Percentiles rank a stretch among this genome's conserved stretches.
Evolutionary conservation across 306 rosid genomes (phyloP).

Genomic region (Cucurbita pepo): DNA sequence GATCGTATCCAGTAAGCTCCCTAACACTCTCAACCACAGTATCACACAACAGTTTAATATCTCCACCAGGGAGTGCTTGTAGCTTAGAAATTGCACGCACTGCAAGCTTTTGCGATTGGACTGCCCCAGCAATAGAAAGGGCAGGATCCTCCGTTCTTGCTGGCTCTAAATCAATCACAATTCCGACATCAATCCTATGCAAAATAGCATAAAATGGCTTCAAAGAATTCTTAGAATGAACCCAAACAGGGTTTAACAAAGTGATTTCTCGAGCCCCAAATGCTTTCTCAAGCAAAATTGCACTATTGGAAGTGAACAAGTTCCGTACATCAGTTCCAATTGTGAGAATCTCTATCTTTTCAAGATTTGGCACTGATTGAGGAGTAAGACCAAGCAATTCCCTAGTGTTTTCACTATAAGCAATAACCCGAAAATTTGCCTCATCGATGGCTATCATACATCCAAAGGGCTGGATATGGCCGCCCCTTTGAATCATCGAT

Average conservation of each 20-base stretch:
- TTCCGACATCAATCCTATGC: slow-evolving; percentile 75
- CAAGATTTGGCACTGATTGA: slow-evolving; percentile 59
- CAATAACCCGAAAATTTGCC: slow-evolving; percentile 34
- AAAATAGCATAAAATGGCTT: slow-evolving; percentile 87
- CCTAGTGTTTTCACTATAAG: slow-evolving; percentile 57
- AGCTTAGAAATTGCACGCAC: slow-evolving; percentile 77
- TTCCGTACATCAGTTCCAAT: slow-evolving; percentile 56
- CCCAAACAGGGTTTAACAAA: slow-evolving; percentile 76
- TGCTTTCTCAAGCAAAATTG: slow-evolving; percentile 49
- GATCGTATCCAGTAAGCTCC: slow-evolving; percentile 72
- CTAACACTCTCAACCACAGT: slow-evolving; percentile 72
- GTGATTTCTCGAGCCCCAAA: slow-evolving; percentile 76
- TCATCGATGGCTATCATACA: slow-evolving; percentile 66
- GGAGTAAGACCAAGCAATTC: slow-evolving; percentile 70
- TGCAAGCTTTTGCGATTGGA: slow-evolving; percentile 89
- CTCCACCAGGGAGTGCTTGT: slow-evolving; percentile 82
- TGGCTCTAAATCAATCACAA: slow-evolving; percentile 88
- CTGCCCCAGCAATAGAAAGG: slow-evolving; percentile 90
- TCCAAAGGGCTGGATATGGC: slow-evolving; percentile 76
- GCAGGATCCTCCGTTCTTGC: slow-evolving; percentile 85
- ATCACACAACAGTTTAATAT: slow-evolving; percentile 57
- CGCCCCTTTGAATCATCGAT: slow-evolving; percentile 72
- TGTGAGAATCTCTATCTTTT: slow-evolving; percentile 15
- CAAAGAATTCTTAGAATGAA: slow-evolving; percentile 58
- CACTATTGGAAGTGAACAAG: slow-evolving; percentile 41